Evolutionary conservation across 208 protist species (phyloP).

Genomic region (Crithidia brevicula): DNA sequence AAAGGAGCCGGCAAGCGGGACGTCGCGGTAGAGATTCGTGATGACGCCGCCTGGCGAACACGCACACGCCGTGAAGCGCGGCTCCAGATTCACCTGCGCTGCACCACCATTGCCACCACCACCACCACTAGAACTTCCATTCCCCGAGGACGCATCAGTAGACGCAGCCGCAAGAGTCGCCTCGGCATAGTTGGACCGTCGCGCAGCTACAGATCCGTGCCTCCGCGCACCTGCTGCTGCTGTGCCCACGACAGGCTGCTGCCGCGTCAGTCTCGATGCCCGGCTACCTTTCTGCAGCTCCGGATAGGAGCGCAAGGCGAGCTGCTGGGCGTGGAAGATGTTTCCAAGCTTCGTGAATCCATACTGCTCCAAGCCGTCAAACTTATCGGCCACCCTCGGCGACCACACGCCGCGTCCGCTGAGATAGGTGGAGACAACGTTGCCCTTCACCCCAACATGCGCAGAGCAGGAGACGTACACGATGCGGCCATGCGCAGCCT

Average conservation of each 20-base stretch:
- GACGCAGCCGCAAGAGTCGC: slow-evolving; percentile 20
- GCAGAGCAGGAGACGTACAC: slow-evolving; percentile 81
- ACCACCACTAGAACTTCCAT: too few relatives aligned
- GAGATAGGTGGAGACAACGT: slow-evolving; percentile 65
- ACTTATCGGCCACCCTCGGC: slow-evolving; percentile 56
- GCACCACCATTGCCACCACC: background rate
- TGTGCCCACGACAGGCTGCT: too few relatives aligned
- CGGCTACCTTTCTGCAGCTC: slow-evolving; percentile 16
- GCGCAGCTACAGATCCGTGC: too few relatives aligned
- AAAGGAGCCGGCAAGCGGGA: slow-evolving; percentile 55
- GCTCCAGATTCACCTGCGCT: slow-evolving; percentile 27
- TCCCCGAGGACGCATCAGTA: background rate
- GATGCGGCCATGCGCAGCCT: slow-evolving; percentile 58
- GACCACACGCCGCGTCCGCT: slow-evolving; percentile 77
- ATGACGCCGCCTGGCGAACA: slow-evolving; percentile 76
- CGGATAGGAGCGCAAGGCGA: slow-evolving; percentile 70
- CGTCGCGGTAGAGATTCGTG: slow-evolving; percentile 76
- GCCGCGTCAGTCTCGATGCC: slow-evolving; percentile 17
- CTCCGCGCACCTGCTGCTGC: too few relatives aligned
- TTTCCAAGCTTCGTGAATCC: slow-evolving; percentile 88
- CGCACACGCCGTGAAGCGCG: slow-evolving; percentile 69
- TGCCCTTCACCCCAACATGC: slow-evolving; percentile 65
- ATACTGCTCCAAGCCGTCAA: slow-evolving; percentile 85
- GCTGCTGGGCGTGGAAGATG: slow-evolving; percentile 83
- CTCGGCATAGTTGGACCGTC: slow-evolving; percentile 6